Base-by-base conservation (phyloP, 2,329 filamentous ascomycete genomes). In the Fusarium papillatum region DNA sequence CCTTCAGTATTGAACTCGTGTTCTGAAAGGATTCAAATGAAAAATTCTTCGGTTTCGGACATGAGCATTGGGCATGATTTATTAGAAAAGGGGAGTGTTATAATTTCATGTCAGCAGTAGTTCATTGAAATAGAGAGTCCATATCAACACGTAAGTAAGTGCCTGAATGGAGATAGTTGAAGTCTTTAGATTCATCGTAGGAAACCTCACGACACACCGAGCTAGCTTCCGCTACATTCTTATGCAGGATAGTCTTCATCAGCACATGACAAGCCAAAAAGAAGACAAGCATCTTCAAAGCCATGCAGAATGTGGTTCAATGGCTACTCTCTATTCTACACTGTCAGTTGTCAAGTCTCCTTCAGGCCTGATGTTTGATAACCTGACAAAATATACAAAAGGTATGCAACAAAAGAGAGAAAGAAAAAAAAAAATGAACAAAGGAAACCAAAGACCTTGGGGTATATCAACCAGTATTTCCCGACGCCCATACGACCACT, bases 391-490 rank as follows among this genome's bases (percentile, higher is more conserved):
- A 14, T 50, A 31, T 48, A 66, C 48, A 70, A 39, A 39, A 36
- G 29, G 39, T 36, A 26, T 61, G 11, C 31, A 59, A n/a, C 43
- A 48, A 38, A 71, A 64, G 62, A 59, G 17, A 69, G 60, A 24
- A 72, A 59, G 17, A 69, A 60, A 24, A 72, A 64, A 66, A 63
- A 29, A 75, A 69, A 73, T 60, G 39, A 55, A 55, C 29, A 57
- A 60, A 24, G 50, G 66, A 34, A 75, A 22, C 50, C 50, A 29
- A 57, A 53, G 57, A 64, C 66, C 41, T 57, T 62, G 26, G 74
- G 74, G 75, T 76, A 76, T 76, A 73, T 68, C 68, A 55, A 73
- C 70, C 62, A 69, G 50, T 72, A 69, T 65, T 70, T 75, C 69
- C 66, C 64, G 50, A 77, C 72, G 69, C 74, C 74, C 36, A 36